Percentiles rank a stretch among this genome's conserved stretches.
These are phyloP conservation scores for Diaporthe caulivora DNA, from an alignment of 2,329 filamentous ascomycete genomes.

Conservation along the genomic window DNA sequence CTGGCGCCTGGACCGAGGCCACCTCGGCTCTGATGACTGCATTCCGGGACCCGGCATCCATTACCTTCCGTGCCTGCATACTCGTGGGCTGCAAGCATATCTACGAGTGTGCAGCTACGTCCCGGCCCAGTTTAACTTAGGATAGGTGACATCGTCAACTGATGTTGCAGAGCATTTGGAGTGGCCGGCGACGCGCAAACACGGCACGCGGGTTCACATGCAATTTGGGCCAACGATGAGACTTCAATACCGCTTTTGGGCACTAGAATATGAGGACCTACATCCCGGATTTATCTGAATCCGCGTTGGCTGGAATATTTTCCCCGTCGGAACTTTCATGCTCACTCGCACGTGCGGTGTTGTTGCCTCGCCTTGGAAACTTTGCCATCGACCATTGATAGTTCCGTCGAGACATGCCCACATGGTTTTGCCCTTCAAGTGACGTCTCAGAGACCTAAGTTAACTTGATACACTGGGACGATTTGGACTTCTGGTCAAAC, in stretches of 20 bases:
- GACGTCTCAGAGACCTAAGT: too few species aligned
- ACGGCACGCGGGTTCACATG: neutral
- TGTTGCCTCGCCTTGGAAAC: too few species aligned
- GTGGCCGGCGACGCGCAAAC: neutral
- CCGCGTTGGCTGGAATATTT: neutral
- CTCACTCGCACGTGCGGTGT: neutral
- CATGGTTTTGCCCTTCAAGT: too few species aligned
- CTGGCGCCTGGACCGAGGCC: conserved; percentile 1
- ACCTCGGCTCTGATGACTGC: conserved; percentile 7
- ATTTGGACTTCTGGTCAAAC: too few species aligned
- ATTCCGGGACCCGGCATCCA: neutral
- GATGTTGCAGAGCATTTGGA: neutral
- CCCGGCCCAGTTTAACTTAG: too few species aligned
- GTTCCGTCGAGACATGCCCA: too few species aligned
- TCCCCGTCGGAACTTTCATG: neutral
- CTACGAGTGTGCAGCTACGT: too few species aligned
- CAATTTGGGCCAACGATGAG: neutral
- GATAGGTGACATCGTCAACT: neutral
- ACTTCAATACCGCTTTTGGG: neutral
- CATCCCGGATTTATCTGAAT: neutral
- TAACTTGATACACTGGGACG: too few species aligned
- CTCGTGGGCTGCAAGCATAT: too few species aligned
- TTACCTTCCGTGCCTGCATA: neutral
- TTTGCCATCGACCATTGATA: too few species aligned
- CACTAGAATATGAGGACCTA: neutral